Percentiles rank a stretch among this genome's conserved stretches.
These are phyloP conservation scores for Schizopora paradoxa DNA, from an alignment of 1,284 basidiomycete genomes.

Conservation along the genomic window DNA sequence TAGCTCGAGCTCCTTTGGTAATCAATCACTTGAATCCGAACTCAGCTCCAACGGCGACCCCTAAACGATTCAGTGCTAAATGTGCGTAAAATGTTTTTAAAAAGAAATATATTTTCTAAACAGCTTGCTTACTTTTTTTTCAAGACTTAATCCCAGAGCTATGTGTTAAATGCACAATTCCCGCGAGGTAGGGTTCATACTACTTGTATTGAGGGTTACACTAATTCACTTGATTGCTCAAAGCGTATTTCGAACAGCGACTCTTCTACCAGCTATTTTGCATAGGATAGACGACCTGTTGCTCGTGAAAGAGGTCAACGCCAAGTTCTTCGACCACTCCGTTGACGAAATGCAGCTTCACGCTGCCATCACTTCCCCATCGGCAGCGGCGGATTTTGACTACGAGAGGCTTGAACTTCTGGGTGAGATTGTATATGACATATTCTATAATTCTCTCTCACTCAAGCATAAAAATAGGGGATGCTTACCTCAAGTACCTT, in stretches of 20 bases:
- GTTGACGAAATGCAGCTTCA: slow-evolving; percentile 57
- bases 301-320: slow-evolving; percentile 71
- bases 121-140: slow-evolving; percentile 1
- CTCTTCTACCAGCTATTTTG: slow-evolving; percentile 67
- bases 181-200: slow-evolving; percentile 52
- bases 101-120: slow-evolving; percentile 1
- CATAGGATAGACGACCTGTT: slow-evolving; percentile 65
- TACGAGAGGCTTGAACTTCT: slow-evolving; percentile 80
- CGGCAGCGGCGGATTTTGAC: slow-evolving; percentile 59
- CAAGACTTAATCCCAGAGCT: slow-evolving; percentile 75
- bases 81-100: slow-evolving; percentile 33
- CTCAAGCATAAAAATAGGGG: slow-evolving; percentile 41
- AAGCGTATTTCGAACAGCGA: slow-evolving; percentile 60
- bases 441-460: not conserved
- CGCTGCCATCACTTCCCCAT: slow-evolving; percentile 61
- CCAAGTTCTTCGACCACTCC: slow-evolving; percentile 54
- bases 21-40: slow-evolving; percentile 50
- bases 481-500: slow-evolving; percentile 76
- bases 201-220: slow-evolving; percentile 8
- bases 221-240: slow-evolving; percentile 17
- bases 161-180: slow-evolving; percentile 62
- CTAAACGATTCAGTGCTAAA: slow-evolving; percentile 44
- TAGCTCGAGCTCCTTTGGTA: slow-evolving; percentile 42
- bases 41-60: slow-evolving; percentile 32
- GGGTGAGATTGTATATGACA: slow-evolving; percentile 36